Percentiles rank a stretch among this genome's conserved stretches.
These are phyloP conservation scores for Barnettozyma sucrosica DNA, from an alignment of 805 yeast genomes.

Conservation along the genomic window DNA sequence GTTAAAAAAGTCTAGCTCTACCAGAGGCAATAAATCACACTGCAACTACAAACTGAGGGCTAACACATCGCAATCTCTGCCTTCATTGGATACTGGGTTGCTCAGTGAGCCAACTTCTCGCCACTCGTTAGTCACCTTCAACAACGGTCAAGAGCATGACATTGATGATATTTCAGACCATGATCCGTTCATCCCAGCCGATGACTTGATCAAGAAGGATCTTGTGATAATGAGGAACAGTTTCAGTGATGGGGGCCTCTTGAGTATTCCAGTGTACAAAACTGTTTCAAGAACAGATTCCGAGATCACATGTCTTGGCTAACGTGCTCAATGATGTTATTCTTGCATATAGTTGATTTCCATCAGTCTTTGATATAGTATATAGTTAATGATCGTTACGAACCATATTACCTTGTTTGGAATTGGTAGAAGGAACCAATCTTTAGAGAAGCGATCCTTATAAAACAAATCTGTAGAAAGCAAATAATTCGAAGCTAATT, in stretches of 20 bases:
- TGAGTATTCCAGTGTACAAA: slow-evolving; percentile 9
- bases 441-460: no score
- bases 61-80: not conserved
- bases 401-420: not conserved
- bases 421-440: no score
- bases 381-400: not conserved
- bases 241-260: slow-evolving; percentile 7
- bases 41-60: not conserved
- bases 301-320: not conserved
- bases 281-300: slow-evolving; percentile 1
- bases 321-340: not conserved
- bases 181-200: slow-evolving; percentile 7
- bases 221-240: not conserved
- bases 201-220: slow-evolving; percentile 4
- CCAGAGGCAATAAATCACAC: not conserved
- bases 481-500: no score
- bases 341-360: not conserved
- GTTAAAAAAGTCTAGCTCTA: slow-evolving; percentile 2
- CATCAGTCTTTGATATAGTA: not conserved
- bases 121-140: not conserved
- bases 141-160: not conserved
- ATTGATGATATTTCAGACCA: slow-evolving; percentile 2
- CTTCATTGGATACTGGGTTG: not conserved
- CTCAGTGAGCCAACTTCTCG: not conserved
- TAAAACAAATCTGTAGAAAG: no score